Evolutionary conservation across 768 basidiomycete species (phyloP), one percentile per base, ranked within the genome.

Genomic region (Grammothele lineata): DNA sequence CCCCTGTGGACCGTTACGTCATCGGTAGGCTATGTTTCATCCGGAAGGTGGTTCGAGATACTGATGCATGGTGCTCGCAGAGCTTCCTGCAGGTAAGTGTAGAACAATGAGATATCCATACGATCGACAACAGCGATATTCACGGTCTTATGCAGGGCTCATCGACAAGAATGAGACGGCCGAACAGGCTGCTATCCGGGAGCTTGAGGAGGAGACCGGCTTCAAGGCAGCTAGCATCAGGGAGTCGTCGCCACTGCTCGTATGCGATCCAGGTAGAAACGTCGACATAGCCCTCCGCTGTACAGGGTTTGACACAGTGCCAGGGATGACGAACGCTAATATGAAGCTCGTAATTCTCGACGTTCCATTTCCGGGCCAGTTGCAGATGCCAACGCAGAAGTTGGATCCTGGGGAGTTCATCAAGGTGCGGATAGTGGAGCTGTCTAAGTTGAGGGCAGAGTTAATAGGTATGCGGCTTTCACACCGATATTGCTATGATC

Each of bases 121-220:
- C 23, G 18, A 17, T 39, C 35, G 37, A 5, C 50, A 12, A 19
- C 11, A 37, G 30, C 14, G 8, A n/a, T n/a, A n/a, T n/a, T n/a
- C n/a, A n/a, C n/a, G n/a, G n/a, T n/a, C n/a, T n/a, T n/a, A n/a
- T n/a, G 45, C 59, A 80, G 92, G 94, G 24, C 68, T 98, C 15
- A 80, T 98, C 53, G 91, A 95, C 62, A 81, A 85, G 49, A 81
- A 81, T 0, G 95, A 98, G 70, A 80, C 84, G 1, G 74, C 90
- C 0, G 88, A 87, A 64, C 67, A 76, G 15, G 78, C 92, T 1
- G 94, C 93, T 1, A 73, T 92, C 30, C 80, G 95, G 18, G 95
- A 98, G 63, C 76, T 98, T 12, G 75, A 83, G 58, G 95, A 98
- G 67, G 95, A 98, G 65, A 96, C 94, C 2, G 94, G 94, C 4